Conservation (phyloP, 495 filamentous ascomycete genomes). For the Penicillium arizonense region DNA sequence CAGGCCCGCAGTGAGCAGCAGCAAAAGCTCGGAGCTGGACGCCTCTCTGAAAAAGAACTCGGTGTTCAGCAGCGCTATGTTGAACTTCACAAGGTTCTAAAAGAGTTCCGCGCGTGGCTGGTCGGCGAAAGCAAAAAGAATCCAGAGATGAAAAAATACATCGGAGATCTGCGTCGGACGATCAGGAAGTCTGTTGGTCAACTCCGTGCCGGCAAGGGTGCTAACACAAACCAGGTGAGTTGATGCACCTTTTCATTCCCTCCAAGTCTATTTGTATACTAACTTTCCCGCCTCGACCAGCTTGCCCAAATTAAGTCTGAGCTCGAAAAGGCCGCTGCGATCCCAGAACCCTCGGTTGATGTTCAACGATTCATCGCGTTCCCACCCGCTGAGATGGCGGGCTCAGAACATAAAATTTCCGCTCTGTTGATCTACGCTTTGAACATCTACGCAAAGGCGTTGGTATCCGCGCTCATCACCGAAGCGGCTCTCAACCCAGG, state of each 20-base stretch:
- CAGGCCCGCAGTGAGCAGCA: constrained; percentile 28
- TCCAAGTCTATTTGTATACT: background rate
- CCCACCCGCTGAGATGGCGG: constrained; percentile 52
- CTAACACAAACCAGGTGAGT: constrained; percentile 54
- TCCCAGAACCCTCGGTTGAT: constrained; percentile 59
- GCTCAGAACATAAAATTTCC: constrained; percentile 57
- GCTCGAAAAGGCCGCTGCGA: constrained; percentile 42
- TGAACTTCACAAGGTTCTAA: constrained; percentile 69
- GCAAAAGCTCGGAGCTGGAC: constrained; percentile 26
- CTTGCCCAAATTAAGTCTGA: constrained; percentile 38
- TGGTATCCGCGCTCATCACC: constrained; percentile 71
- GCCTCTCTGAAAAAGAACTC: constrained; percentile 33
- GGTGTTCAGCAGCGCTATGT: constrained; percentile 59
- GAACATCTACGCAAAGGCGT: constrained; percentile 76
- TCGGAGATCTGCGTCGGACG: constrained; percentile 73
- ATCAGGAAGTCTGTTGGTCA: constrained; percentile 74
- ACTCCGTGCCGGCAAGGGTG: constrained; percentile 60
- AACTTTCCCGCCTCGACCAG: background rate
- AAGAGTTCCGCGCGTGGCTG: constrained; percentile 63
- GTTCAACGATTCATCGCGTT: constrained; percentile 64
- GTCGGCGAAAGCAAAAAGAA: constrained; percentile 47
- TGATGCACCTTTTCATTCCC: background rate
- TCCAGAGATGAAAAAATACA: constrained; percentile 55
- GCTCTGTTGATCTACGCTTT: constrained; percentile 77
- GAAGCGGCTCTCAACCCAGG: constrained; percentile 69